Base-by-base conservation (phyloP, 1,284 basidiomycete species). In the Cystobasidiaceae sp. region DNA sequence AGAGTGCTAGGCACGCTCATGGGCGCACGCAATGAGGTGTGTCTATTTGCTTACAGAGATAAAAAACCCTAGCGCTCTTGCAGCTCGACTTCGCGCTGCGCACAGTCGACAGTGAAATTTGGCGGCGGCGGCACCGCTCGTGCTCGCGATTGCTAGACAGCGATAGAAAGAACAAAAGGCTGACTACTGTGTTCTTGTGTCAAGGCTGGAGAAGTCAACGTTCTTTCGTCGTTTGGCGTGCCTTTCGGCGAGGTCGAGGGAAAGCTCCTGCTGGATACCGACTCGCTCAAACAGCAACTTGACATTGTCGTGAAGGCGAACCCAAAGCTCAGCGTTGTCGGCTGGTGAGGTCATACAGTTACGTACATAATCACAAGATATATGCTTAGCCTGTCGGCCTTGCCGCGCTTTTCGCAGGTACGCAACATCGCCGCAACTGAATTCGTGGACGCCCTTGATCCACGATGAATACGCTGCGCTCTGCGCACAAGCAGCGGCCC, bases 401-500 rank as follows among this genome's bases (percentile, higher is more conserved):
- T 44, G 41, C 28, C 2, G n/a, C n/a, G n/a, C n/a, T n/a, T n/a
- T 17, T 25, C 45, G 39, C 37, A 91, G 89, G 89, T 93, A 93
- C 79, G 90, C 90, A 19, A 93, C 90, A 21, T 87, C 88, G 69
- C 88, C 88, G 3, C 86, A 88, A 69, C 84, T 98, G 67, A 94
- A 96, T 81, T 90, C 90, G 15, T 94, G 94, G 81, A 94, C 93
- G 46, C 93, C 96, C 21, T 83, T 99, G 70, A 96, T 99, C 75
- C 96, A 98, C 83, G 93, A 97, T 79, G 97, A 97, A 79, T 98
- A 96, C 79, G 86, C 90, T 41, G 85, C 89, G 82, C 92, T 98
- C 79, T 93, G 90, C 2, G 81, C 85, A 0, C 33, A 41, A 37
- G 34, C 23, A 17, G 27, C 30, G n/a, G 15, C 37, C 37, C 33